These are phyloP conservation scores for Gonium pectorale DNA, from an alignment of 139 green algal species.

Conservation along the genomic window DNA sequence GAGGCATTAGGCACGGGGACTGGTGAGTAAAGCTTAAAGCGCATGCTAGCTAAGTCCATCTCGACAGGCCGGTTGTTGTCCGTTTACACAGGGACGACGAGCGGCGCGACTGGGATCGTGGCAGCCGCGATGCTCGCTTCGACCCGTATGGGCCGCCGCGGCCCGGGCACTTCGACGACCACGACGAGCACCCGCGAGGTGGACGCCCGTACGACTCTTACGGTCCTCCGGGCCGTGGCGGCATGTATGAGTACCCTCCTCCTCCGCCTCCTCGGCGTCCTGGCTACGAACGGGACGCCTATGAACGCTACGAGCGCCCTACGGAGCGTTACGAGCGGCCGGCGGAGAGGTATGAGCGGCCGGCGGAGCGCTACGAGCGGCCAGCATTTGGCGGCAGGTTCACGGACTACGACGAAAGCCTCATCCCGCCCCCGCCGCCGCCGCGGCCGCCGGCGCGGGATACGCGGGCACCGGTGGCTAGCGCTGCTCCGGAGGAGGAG, in stretches of 20 bases:
- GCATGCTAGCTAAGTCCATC: too few relatives aligned
- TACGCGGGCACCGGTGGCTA: background rate
- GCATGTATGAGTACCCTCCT: conserved; percentile 41
- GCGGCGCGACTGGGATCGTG: conserved; percentile 29
- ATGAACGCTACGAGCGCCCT: conserved; percentile 29
- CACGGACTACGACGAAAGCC: conserved; percentile 33
- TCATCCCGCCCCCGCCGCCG: conserved; percentile 36
- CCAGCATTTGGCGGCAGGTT: conserved; percentile 2
- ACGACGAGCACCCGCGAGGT: conserved; percentile 32
- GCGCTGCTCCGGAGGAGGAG: background rate
- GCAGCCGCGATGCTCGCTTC: conserved; percentile 6
- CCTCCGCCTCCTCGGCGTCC: conserved; percentile 33
- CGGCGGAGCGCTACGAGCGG: conserved; percentile 36
- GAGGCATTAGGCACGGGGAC: conserved; percentile 12
- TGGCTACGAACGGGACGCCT: conserved; percentile 14
- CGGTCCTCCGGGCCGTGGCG: background rate
- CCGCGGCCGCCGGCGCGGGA: background rate
- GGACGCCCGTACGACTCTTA: conserved; percentile 19
- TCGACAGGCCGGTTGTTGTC: too few relatives aligned
- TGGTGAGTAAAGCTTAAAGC: conserved; percentile 22
- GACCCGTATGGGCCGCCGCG: conserved; percentile 6
- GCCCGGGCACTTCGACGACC: conserved; percentile 36
- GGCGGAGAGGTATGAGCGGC: conserved; percentile 34
- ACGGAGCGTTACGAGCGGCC: conserved; percentile 31
- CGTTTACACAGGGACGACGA: conserved; percentile 36